Evolutionary conservation across 169 alveolate species (phyloP), one percentile per base, ranked within the genome.

Genomic region (Plasmodium reichenowi): DNA sequence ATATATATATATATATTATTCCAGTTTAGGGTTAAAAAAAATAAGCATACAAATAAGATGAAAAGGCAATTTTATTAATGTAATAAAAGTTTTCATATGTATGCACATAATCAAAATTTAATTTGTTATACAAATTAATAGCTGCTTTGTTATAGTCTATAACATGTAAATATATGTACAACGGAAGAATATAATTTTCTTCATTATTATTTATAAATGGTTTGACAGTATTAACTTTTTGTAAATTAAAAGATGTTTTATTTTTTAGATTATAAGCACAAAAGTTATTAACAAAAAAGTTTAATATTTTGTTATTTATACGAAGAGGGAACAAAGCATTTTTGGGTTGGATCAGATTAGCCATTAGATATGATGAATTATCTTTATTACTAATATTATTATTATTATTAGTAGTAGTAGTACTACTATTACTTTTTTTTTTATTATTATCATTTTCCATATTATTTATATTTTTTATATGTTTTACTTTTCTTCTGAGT

Each of bases 71-170:
- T 68, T 80, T 80, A 62, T 80, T 80, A 52, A 80, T 80, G 56
- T 68, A 72, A 80, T 80, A 80, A 80, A 80, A 80, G 59, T 80
- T 80, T 29, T 80, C 85, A 80, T 80, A 80, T 13, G 80, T 80
- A 48, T 63, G 58, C n/a, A 80, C 43, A 56, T 80, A 68, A 58
- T 80, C 90, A 72, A 80, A 80, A 50, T 59, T 80, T 68, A 80
- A 62, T 52, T 80, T 80, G 32, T 68, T 80, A 20, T 80, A 80
- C 52, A 80, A 50, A 80, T 80, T 80, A 32, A 80, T 80, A 62
- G 90, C 90, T 22, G 90, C 90, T 68, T 80, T 68, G 48, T 80
- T 80, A 50, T 80, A 80, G 70, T 80, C 83, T 68, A 80, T 80
- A 10, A 80, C 90, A 68, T 80, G 90, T 24, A 80, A 62, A 48